These are phyloP conservation scores for Talaromyces verruculosus DNA, from an alignment of 2,329 filamentous ascomycete species.

Conservation along the genomic window DNA sequence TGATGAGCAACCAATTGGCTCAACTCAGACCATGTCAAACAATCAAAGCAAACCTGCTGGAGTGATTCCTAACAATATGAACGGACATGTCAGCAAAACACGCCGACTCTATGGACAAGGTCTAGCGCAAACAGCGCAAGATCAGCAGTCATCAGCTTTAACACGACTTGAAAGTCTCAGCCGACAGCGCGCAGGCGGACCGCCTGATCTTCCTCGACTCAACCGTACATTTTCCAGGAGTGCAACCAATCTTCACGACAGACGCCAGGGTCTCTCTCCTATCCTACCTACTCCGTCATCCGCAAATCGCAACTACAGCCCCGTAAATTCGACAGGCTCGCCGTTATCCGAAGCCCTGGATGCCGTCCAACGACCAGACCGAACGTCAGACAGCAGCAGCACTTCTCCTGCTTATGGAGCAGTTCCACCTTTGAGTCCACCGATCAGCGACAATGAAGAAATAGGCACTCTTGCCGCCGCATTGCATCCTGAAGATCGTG, in stretches of 20 bases:
- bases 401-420: conserved; percentile 32
- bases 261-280: conserved; percentile 39
- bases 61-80: conserved; percentile 45
- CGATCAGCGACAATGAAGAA: conserved; percentile 72
- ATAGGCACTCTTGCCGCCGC: conserved; percentile 58
- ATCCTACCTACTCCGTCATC: conserved; percentile 31
- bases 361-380: conserved; percentile 38
- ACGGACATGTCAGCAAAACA: conserved; percentile 67
- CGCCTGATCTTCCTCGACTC: conserved; percentile 50
- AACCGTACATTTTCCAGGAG: conserved; percentile 55
- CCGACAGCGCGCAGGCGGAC: conserved; percentile 61
- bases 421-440: conserved; percentile 64
- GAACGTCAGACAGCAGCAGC: conserved; percentile 31
- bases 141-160: conserved; percentile 74
- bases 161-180: conserved; percentile 78
- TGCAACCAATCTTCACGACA: conserved; percentile 65
- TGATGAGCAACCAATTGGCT: conserved; percentile 63
- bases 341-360: conserved; percentile 38
- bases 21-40: conserved; percentile 24
- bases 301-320: conserved; percentile 39
- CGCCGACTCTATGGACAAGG: conserved; percentile 81
- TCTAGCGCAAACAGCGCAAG: conserved; percentile 74
- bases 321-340: conserved; percentile 42
- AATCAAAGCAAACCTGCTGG: conserved; percentile 30
- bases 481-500: conserved; percentile 72